These are phyloP conservation scores for Trichophyton equinum DNA, from an alignment of 2,329 filamentous ascomycete genomes.

Conservation along the genomic window DNA sequence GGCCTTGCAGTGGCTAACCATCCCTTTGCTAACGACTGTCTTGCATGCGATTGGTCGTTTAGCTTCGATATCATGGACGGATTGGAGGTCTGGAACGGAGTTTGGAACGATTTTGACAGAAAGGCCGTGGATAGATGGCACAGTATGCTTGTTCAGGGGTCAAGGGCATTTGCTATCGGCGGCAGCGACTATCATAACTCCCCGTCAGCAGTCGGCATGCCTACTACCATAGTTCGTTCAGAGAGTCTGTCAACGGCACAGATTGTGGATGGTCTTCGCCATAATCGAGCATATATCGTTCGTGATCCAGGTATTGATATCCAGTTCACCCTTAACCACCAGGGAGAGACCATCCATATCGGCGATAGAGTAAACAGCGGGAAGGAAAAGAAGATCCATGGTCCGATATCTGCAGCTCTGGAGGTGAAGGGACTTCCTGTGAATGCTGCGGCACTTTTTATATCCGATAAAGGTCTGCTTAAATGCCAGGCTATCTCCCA, in stretches of 20 bases:
- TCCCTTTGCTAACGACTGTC: slow-evolving; percentile 13
- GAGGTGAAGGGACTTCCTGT: slow-evolving; percentile 1
- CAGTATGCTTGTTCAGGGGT: slow-evolving; percentile 12
- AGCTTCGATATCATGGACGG: slow-evolving; percentile 17
- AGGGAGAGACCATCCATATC: slow-evolving; percentile 2
- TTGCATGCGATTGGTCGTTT: slow-evolving; percentile 15
- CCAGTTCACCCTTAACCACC: slow-evolving; percentile 7
- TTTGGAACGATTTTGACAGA: slow-evolving; percentile 11
- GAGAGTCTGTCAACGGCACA: slow-evolving; percentile 12
- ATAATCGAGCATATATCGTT: slow-evolving; percentile 13
- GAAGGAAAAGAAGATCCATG: neutral
- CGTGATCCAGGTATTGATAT: slow-evolving; percentile 14
- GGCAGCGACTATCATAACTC: slow-evolving; percentile 15
- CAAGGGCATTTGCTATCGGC: slow-evolving; percentile 13
- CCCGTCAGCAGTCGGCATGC: slow-evolving; percentile 12
- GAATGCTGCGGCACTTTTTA: slow-evolving; percentile 10
- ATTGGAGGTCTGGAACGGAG: slow-evolving; percentile 16
- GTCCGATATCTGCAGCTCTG: neutral
- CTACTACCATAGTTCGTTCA: slow-evolving; percentile 14
- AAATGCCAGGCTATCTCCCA: slow-evolving; percentile 7
- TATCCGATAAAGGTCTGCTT: slow-evolving; percentile 13
- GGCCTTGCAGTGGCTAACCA: slow-evolving; percentile 15
- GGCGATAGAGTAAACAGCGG: slow-evolving; percentile 3
- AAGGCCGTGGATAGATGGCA: slow-evolving; percentile 15
- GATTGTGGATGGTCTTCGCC: slow-evolving; percentile 13